Evolutionary conservation across 495 filamentous ascomycete genomes (phyloP).

Genomic region (Xylaria intraflava): DNA sequence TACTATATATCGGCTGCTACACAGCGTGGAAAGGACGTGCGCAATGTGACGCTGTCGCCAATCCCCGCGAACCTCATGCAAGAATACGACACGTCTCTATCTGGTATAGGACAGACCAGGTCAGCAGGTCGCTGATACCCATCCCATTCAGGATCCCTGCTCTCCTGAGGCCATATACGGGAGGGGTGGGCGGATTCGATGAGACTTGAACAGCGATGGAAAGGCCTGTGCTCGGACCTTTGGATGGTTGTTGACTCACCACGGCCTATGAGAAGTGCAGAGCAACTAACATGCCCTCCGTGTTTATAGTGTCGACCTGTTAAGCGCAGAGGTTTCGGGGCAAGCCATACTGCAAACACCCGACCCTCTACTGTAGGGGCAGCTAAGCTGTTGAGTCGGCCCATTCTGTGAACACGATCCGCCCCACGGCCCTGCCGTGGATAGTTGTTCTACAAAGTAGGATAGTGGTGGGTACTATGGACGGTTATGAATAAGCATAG

Average conservation of each 20-base stretch:
- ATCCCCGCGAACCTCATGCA: conserved; percentile 9
- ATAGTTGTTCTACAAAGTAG: conserved; percentile 2
- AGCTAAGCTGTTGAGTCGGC: conserved; percentile 1
- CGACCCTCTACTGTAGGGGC: neutral
- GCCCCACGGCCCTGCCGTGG: neutral
- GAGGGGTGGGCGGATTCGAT: neutral
- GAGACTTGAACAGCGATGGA: conserved; percentile 4
- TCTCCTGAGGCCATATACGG: neutral
- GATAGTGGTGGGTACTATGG: conserved; percentile 9
- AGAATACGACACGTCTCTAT: conserved; percentile 2
- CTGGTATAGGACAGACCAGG: conserved; percentile 5
- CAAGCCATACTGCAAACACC: neutral
- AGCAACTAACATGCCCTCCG: neutral
- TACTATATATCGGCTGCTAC: conserved; percentile 1
- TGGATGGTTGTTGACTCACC: conserved; percentile 1
- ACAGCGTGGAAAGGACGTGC: conserved; percentile 5
- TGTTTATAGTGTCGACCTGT: neutral
- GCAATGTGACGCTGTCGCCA: conserved; percentile 7
- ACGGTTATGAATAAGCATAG: conserved; percentile 1
- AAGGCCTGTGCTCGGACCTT: conserved; percentile 6
- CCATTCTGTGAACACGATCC: neutral
- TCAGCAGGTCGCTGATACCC: conserved; percentile 8
- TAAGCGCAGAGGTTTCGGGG: conserved; percentile 4
- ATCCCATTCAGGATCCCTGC: conserved; percentile 5
- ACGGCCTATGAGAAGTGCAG: conserved; percentile 2